These are phyloP conservation scores for Sclerotinia glacialis DNA, from an alignment of 2,329 filamentous ascomycete species.

Conservation along the genomic window DNA sequence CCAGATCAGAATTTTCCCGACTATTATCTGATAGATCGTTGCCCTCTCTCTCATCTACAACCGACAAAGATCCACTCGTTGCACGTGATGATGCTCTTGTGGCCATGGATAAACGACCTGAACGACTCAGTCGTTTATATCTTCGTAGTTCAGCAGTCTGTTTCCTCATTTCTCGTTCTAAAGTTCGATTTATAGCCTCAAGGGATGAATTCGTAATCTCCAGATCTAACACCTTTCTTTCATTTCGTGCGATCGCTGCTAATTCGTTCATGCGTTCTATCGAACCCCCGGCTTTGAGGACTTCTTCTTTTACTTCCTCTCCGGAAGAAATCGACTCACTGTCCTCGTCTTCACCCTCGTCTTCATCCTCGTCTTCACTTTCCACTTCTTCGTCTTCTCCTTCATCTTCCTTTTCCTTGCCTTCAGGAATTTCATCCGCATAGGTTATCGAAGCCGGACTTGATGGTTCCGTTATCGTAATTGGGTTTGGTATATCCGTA, in stretches of 20 bases:
- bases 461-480: slow-evolving; percentile 27
- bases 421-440: slow-evolving; percentile 29
- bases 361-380: slow-evolving; percentile 25
- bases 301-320: slow-evolving; percentile 43
- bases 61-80: slow-evolving; percentile 45
- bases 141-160: slow-evolving; percentile 85
- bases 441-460: slow-evolving; percentile 29
- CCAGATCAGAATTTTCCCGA: slow-evolving; percentile 44
- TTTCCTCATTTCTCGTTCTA: slow-evolving; percentile 88
- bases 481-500: slow-evolving; percentile 25
- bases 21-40: slow-evolving; percentile 49
- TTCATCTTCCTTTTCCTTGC: slow-evolving; percentile 16
- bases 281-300: slow-evolving; percentile 54
- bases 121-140: slow-evolving; percentile 79
- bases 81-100: slow-evolving; percentile 49
- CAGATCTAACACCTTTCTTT: slow-evolving; percentile 91
- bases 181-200: slow-evolving; percentile 87
- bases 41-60: slow-evolving; percentile 43
- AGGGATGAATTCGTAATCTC: slow-evolving; percentile 96
- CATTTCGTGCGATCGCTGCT: slow-evolving; percentile 82
- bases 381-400: background rate
- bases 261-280: slow-evolving; percentile 68
- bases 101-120: slow-evolving; percentile 67
- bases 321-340: slow-evolving; percentile 12
- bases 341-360: slow-evolving; percentile 20